A percentile compares a stretch with the other conserved stretches of the same genome.
phyloP scores from a whole-genome alignment of 805 yeast genomes.

The Yamadazyma scolyti region DNA sequence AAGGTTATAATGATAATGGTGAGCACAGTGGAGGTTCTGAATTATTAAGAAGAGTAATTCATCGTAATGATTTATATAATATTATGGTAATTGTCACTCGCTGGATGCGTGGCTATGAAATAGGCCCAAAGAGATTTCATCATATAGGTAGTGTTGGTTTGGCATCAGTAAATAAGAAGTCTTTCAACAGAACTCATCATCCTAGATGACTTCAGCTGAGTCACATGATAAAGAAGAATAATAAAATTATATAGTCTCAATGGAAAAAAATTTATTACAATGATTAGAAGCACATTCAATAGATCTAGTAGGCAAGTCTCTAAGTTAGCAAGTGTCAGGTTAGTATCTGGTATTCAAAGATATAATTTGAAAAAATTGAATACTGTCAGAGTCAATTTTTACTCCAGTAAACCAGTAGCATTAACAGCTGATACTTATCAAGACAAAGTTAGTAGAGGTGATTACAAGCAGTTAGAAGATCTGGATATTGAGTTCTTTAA shows the following conservation, averaged over 20 bases:
- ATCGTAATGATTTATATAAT: conserved; percentile 46
- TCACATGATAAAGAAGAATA: too few relatives aligned
- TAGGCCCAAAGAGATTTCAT: conserved; percentile 70
- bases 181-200: too few relatives aligned
- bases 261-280: too few relatives aligned
- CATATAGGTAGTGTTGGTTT: conserved; percentile 37
- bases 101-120: conserved; percentile 79
- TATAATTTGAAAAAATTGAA: too few relatives aligned
- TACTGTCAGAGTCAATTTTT: conserved; percentile 2
- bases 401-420: conserved; percentile 27
- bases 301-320: too few relatives aligned
- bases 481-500: conserved; percentile 62
- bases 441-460: conserved; percentile 47
- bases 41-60: conserved; percentile 49
- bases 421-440: conserved; percentile 74
- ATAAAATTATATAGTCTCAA: too few relatives aligned
- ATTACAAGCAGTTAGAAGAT: conserved; percentile 49
- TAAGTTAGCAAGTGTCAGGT: too few relatives aligned
- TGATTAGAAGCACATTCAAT: too few relatives aligned
- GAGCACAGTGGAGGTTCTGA: conserved; percentile 73
- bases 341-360: too few relatives aligned
- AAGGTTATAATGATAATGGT: conserved; percentile 68
- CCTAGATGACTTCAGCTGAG: too few relatives aligned
- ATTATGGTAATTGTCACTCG: conserved; percentile 66
- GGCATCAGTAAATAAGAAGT: too few relatives aligned